Percentiles rank a stretch among this genome's conserved stretches.
Conservation (phyloP, 371 early-diverging fungal species). For the Mortierella sp. region DNA sequence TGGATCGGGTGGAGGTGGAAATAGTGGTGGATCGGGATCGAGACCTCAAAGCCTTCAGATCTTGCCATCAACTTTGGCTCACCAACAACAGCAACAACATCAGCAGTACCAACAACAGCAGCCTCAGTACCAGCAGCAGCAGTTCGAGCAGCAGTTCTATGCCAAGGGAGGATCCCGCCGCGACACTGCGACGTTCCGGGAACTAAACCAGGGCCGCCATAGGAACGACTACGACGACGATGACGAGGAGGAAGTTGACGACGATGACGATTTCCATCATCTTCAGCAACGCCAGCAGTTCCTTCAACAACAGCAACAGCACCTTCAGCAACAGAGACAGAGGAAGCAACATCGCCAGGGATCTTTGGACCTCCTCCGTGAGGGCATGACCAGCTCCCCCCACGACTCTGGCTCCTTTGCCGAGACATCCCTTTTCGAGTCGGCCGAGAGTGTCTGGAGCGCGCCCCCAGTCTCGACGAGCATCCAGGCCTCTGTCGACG, state of each 20-base stretch:
- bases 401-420: conserved; percentile 49
- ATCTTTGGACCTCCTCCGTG: conserved; percentile 40
- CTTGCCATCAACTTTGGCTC: conserved; percentile 36
- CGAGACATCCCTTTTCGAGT: conserved; percentile 44
- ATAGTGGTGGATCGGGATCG: conserved; percentile 21
- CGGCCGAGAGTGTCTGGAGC: conserved; percentile 55
- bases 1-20: conserved; percentile 25
- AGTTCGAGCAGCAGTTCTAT: conserved; percentile 50
- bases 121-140: conserved; percentile 41
- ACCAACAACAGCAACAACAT: conserved; percentile 43
- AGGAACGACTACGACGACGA: conserved; percentile 24
- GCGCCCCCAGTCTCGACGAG: conserved; percentile 30
- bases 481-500: conserved; percentile 17
- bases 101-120: conserved; percentile 48
- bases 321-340: conserved; percentile 15
- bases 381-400: conserved; percentile 46
- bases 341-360: conserved; percentile 21
- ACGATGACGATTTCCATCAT: conserved; percentile 18
- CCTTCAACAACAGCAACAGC: conserved; percentile 7
- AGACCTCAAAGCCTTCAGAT: conserved; percentile 42
- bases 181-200: conserved; percentile 38
- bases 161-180: conserved; percentile 35
- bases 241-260: conserved; percentile 33
- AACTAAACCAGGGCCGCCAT: conserved; percentile 36
- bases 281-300: conserved; percentile 24